Base-by-base conservation (phyloP, 202 grass and related monocot genomes). In the Brachypodium distachyon region DNA sequence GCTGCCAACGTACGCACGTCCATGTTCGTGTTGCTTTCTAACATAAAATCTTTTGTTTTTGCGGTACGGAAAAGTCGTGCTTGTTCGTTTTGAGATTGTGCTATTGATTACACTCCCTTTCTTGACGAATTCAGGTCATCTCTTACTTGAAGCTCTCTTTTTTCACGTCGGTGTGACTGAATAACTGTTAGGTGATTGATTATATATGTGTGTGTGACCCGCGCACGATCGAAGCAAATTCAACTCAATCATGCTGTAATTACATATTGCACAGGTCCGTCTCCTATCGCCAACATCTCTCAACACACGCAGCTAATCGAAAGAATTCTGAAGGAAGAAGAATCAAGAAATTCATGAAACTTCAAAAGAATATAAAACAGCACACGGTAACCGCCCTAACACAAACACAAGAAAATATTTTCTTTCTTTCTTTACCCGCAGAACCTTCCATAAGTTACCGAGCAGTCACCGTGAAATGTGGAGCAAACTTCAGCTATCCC, bases 361-460 rank as follows among this genome's bases (percentile, higher is more conserved):
- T 53, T 79, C 34, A 80, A 84, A 70, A 75, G 84, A 80, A 74
- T 34, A 60, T 76, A 81, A 55, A 62, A 61, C 43, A 70, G 28
- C 86, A 84, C 86, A 76, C 63, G 1, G 39, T 5, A 69, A 54
- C 3, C 64, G 36, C 34, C 70, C 75, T 69, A 79, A 16, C 10
- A 62, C 53, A 54, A 38, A 17, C 76, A 11, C 61, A 76, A 80
- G 41, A 75, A 38, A 19, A 87, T 25, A 26, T 61, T 11, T 29
- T 10, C 29, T 60, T 28, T 13, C 46, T 54, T 39, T 31, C 41
- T 48, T 47, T n/a, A n/a, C n/a, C n/a, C n/a, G n/a, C 42, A 26
- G 69, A 79, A 84, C 37, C 53, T 80, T 80, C 44, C 61, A 46
- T 57, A n/a, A 61, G 61, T 88, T 63, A 88, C 81, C 69, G 36